Percentiles rank a stretch among this genome's conserved stretches.
Evolutionary conservation across 306 rosid species (phyloP).

Genomic region (Prunus padus): DNA sequence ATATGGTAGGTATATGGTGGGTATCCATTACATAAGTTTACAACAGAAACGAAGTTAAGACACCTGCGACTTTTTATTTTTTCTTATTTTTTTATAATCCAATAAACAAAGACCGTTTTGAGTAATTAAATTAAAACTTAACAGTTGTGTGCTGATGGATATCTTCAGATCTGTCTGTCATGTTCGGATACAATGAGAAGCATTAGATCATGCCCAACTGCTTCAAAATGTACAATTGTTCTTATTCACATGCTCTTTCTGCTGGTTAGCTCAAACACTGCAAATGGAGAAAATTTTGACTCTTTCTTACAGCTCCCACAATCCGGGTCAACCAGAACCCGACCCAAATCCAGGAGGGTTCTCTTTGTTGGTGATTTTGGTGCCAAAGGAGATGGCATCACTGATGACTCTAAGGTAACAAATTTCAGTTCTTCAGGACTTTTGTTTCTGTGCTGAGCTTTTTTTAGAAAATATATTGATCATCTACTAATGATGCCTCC

Average conservation of each 20-base stretch:
- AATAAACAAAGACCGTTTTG: too few species aligned
- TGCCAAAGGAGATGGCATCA: slow-evolving; percentile 72
- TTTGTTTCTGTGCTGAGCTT: background rate
- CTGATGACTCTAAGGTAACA: slow-evolving; percentile 65
- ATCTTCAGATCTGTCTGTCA: slow-evolving; percentile 5
- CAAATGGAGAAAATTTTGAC: slow-evolving; percentile 35
- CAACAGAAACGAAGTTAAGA: too few species aligned
- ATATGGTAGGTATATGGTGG: too few species aligned
- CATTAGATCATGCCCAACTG: slow-evolving; percentile 25
- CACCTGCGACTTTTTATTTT: too few species aligned
- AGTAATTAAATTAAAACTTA: too few species aligned
- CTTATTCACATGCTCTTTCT: slow-evolving; percentile 22
- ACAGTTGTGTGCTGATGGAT: background rate
- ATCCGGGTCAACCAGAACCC: slow-evolving; percentile 30
- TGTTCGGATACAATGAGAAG: slow-evolving; percentile 35
- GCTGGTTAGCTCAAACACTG: slow-evolving; percentile 27
- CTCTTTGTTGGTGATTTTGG: slow-evolving; percentile 59
- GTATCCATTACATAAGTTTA: too few species aligned
- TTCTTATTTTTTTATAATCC: too few species aligned
- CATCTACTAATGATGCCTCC: background rate
- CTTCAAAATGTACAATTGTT: slow-evolving; percentile 21
- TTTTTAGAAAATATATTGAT: background rate
- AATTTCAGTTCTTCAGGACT: background rate
- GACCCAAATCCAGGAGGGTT: slow-evolving; percentile 44
- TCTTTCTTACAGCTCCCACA: slow-evolving; percentile 47